These are phyloP conservation scores for Halophytophthora batemanensis DNA, from an alignment of 352 stramenopile genomes.

Conservation along the genomic window DNA sequence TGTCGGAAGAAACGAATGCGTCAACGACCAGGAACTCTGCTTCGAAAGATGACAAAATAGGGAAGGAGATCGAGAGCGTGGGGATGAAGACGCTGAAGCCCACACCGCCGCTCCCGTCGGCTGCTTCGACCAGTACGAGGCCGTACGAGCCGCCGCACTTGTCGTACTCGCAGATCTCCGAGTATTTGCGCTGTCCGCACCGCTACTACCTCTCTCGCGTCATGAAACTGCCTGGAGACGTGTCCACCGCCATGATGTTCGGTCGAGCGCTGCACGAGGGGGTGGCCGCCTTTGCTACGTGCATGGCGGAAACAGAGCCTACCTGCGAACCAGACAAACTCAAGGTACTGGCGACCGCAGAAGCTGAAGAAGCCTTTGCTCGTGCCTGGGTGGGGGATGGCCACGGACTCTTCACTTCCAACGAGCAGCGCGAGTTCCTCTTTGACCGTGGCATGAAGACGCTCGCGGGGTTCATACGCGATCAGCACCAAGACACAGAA, in stretches of 20 bases:
- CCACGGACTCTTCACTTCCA: constrained; percentile 35
- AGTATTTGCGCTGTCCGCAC: constrained; percentile 78
- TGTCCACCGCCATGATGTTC: constrained; percentile 69
- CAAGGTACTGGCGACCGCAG: constrained; percentile 13
- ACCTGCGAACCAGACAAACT: constrained; percentile 2
- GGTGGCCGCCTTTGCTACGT: constrained; percentile 48
- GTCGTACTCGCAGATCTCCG: constrained; percentile 79
- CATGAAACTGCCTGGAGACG: constrained; percentile 48
- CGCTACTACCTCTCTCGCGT: constrained; percentile 74
- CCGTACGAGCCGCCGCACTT: constrained; percentile 57
- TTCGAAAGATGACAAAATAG: neutral
- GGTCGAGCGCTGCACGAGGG: constrained; percentile 69
- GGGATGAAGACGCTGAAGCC: neutral
- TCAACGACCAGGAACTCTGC: neutral
- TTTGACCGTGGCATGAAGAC: constrained; percentile 33
- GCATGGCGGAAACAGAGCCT: constrained; percentile 14
- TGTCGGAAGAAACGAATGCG: too few relatives aligned
- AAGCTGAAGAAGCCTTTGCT: constrained; percentile 27
- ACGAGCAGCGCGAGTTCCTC: constrained; percentile 31
- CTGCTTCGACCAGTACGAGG: constrained; percentile 5
- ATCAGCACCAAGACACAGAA: constrained; percentile 22
- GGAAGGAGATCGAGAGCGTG: neutral
- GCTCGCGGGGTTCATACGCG: constrained; percentile 43
- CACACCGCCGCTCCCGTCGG: neutral
- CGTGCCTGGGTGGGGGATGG: constrained; percentile 26